A percentile compares a stretch with the other conserved stretches of the same genome.
phyloP scores from a whole-genome alignment of 2,329 filamentous ascomycete genomes.

The Mycogone perniciosa region DNA sequence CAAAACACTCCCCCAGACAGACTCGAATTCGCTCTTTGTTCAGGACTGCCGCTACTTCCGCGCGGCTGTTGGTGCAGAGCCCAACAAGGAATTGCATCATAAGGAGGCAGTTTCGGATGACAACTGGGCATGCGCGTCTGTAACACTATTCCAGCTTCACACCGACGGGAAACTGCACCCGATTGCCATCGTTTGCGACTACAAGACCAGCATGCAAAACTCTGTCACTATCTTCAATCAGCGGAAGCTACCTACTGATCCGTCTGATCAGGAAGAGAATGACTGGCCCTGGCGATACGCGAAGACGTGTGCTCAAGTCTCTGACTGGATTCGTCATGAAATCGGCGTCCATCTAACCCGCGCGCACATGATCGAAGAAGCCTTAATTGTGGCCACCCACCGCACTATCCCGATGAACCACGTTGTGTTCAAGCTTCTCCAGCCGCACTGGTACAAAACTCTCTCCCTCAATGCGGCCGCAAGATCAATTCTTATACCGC shows the following conservation, averaged over 20 bases:
- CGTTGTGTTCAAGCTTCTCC: constrained; percentile 36
- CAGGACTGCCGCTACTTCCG: constrained; percentile 41
- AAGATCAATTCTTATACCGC: constrained; percentile 37
- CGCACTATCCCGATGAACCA: constrained; percentile 36
- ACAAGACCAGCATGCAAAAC: constrained; percentile 33
- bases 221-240: constrained; percentile 46
- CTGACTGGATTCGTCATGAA: constrained; percentile 45
- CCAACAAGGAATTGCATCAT: constrained; percentile 22
- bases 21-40: constrained; percentile 30
- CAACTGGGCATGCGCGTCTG: constrained; percentile 34
- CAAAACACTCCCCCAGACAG: constrained; percentile 21
- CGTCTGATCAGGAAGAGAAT: constrained; percentile 22
- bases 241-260: constrained; percentile 28
- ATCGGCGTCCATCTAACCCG: constrained; percentile 39
- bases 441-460: constrained; percentile 45
- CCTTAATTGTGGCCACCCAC: constrained; percentile 40
- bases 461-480: constrained; percentile 43
- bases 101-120: constrained; percentile 23
- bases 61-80: constrained; percentile 25
- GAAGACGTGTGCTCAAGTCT: constrained; percentile 41
- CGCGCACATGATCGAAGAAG: constrained; percentile 42
- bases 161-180: constrained; percentile 41
- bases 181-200: constrained; percentile 43
- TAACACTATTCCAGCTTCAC: constrained; percentile 38
- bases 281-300: constrained; percentile 50